Base-by-base conservation (phyloP, 2,329 filamentous ascomycete genomes). In the Calonectria pteridis region DNA sequence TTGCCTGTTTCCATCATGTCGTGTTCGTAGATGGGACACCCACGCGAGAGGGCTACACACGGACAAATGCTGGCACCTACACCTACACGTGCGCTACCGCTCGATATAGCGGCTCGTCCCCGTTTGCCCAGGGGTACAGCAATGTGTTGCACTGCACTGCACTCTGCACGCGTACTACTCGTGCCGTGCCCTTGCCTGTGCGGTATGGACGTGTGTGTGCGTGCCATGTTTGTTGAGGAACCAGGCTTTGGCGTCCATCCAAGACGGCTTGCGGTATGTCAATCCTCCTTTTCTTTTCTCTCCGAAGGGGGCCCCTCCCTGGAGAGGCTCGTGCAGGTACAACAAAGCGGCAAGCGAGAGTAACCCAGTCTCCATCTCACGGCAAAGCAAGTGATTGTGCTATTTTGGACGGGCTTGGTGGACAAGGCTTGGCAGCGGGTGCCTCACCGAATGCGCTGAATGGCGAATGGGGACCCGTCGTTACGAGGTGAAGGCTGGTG, bases 371-470 rank as follows among this genome's bases (percentile, higher is more conserved):
- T 64, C 64, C 64, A 55, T 55, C n/a, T 51, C 40, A 49, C 28
- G 14, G 20, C 26, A 23, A 69, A 50, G 64, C 63, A 51, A 50
- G 64, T 64, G 55, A 49, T 18, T 72, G 72, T 79, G 67, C 71
- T 77, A 77, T 79, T 78, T 77, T 77, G 78, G 74, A 79, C 55
- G 40, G 63, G 20, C 28, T 31, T 49, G 51, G 18, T 31, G 31
- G 33, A 35, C 29, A 58, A 33, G 33, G 51, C 35, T 46, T 35
- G 64, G 50, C 29, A n/a, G 33, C 20, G 6, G 49, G 6, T 13
- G 51, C 55, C 55, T 62, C 67, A 69, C 55, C 67, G 69, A 72
- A 51, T 68, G 46, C 40, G 58, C 55, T 59, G 37, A 53, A 40
- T 20, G 51, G 40, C 63, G 53, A 59, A 59, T 51, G 51, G 63